phyloP scores from a whole-genome alignment of 306 rosid genomes.

The Luffa acutangula region DNA sequence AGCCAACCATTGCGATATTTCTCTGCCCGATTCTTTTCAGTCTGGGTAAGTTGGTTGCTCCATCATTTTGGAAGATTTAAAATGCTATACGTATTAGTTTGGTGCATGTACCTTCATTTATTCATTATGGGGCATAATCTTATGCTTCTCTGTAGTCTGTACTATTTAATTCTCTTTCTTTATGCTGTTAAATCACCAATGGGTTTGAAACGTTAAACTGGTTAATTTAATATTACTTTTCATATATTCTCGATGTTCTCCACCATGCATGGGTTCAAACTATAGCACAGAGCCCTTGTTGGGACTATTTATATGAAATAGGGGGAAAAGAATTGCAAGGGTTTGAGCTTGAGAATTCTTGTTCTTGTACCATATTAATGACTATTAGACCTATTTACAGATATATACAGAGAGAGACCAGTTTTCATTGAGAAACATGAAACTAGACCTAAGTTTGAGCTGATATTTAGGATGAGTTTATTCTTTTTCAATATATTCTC shows the following conservation, averaged over 20 bases:
- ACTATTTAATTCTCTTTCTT: neutral
- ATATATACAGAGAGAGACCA: neutral
- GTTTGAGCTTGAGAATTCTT: neutral
- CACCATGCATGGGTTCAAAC: too few species aligned
- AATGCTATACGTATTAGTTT: neutral
- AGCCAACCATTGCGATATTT: constrained; percentile 36
- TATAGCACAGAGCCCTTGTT: too few species aligned
- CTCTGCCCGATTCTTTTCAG: constrained; percentile 91
- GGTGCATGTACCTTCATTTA: neutral
- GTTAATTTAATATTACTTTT: too few species aligned
- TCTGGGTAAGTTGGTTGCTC: constrained; percentile 45
- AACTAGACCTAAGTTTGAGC: neutral
- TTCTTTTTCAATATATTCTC: neutral
- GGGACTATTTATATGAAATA: neutral
- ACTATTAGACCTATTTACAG: neutral
- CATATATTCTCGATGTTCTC: too few species aligned
- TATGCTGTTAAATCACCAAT: too few species aligned
- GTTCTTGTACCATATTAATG: neutral
- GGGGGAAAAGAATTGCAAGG: neutral
- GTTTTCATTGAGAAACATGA: neutral
- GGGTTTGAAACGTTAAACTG: too few species aligned
- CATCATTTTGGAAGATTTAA: constrained; percentile 5
- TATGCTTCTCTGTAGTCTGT: neutral
- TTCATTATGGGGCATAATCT: neutral
- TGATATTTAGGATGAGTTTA: neutral